Conservation (phyloP, 2,329 filamentous ascomycete genomes). For the Fusarium duplospermum region DNA sequence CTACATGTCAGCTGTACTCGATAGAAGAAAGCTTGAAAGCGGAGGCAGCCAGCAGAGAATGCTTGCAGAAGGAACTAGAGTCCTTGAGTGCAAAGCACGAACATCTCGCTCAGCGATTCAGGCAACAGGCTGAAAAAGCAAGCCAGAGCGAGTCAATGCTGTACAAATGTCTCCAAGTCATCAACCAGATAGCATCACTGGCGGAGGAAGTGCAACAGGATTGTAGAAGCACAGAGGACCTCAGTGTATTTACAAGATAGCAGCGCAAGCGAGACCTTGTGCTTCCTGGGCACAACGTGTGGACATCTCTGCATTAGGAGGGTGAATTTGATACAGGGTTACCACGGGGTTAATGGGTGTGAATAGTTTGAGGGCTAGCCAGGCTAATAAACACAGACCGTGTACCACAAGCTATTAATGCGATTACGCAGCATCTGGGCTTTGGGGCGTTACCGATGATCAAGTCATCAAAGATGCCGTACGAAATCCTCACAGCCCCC, state of each 20-base stretch:
- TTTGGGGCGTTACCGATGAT: background rate
- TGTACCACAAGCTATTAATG: background rate
- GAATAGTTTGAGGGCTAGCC: background rate
- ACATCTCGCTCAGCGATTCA: background rate
- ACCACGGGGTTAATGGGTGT: background rate
- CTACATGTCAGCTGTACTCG: background rate
- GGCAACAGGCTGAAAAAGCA: background rate
- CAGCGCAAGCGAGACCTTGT: background rate
- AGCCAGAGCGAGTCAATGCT: background rate
- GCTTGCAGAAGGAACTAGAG: background rate
- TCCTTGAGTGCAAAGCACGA: background rate
- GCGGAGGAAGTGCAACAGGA: background rate
- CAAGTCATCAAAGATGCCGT: background rate
- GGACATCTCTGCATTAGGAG: background rate
- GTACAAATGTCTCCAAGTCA: background rate
- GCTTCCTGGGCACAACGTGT: background rate
- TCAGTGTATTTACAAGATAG: background rate
- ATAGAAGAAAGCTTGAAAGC: background rate
- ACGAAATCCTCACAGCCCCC: background rate
- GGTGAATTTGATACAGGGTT: background rate
- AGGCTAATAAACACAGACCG: background rate
- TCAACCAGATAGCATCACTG: background rate
- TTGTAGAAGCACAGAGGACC: background rate
- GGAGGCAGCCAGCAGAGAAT: background rate
- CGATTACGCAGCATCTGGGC: background rate